Conservation (phyloP, 164 flowering plant species). For the Vitis rotundifolia region DNA sequence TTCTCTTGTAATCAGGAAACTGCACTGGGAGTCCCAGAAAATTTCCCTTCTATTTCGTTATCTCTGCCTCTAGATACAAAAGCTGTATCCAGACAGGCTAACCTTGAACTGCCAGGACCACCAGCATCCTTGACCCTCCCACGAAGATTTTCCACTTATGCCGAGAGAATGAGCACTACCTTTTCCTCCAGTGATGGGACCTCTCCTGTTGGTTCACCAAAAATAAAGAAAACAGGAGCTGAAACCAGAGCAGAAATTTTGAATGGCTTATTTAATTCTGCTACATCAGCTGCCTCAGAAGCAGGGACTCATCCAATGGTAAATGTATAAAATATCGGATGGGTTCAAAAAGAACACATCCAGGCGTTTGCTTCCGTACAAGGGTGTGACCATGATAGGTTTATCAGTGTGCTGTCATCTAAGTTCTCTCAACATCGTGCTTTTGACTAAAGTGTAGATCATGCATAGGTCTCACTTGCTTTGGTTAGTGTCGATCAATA, state of each 20-base stretch:
- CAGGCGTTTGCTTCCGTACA: background rate
- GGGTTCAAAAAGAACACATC: background rate
- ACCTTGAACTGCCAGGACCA: slow-evolving; percentile 46
- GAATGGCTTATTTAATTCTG: slow-evolving; percentile 56
- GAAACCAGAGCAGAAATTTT: slow-evolving; percentile 83
- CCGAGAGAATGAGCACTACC: slow-evolving; percentile 83
- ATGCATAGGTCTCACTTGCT: too few relatives aligned
- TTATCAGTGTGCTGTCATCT: too few relatives aligned
- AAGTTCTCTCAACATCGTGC: too few relatives aligned
- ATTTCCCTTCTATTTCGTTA: slow-evolving; percentile 42
- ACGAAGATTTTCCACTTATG: slow-evolving; percentile 73
- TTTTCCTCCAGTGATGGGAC: slow-evolving; percentile 66
- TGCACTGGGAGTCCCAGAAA: slow-evolving; percentile 44
- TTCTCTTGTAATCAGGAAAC: slow-evolving; percentile 46
- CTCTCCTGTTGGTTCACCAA: slow-evolving; percentile 71
- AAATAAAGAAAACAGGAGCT: slow-evolving; percentile 83
- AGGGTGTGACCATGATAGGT: background rate
- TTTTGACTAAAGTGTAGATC: too few relatives aligned
- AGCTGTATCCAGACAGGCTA: slow-evolving; percentile 36
- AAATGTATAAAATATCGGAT: slow-evolving; percentile 42
- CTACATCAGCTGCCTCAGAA: slow-evolving; percentile 39
- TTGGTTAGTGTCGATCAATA: background rate
- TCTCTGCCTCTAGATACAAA: slow-evolving; percentile 43
- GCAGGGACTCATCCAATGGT: slow-evolving; percentile 35
- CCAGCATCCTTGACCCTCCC: slow-evolving; percentile 43